Evolutionary conservation across 345 rosid genomes (phyloP).

Genomic region (Pistacia atlantica): DNA sequence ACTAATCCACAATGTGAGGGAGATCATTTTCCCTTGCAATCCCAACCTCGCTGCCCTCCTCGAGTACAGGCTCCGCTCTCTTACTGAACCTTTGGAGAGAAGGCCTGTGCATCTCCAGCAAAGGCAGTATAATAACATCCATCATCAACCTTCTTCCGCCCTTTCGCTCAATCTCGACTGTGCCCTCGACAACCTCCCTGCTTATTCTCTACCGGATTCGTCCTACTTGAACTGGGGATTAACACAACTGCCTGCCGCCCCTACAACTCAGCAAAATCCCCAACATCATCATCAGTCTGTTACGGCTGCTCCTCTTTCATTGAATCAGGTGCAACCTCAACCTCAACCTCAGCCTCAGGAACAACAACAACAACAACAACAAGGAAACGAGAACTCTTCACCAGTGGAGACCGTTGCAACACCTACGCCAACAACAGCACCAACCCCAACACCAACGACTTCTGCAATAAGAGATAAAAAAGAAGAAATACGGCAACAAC

Average conservation of each 20-base stretch:
- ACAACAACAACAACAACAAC: slow-evolving; percentile 28
- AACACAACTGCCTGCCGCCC: slow-evolving; percentile 28
- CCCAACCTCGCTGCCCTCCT: slow-evolving; percentile 87
- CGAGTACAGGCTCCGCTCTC: slow-evolving; percentile 77
- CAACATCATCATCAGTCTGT: slow-evolving; percentile 26
- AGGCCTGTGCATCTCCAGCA: slow-evolving; percentile 25
- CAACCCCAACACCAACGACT: slow-evolving; percentile 25
- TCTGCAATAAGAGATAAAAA: slow-evolving; percentile 50
- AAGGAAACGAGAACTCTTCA: slow-evolving; percentile 53
- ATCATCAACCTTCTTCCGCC: slow-evolving; percentile 29
- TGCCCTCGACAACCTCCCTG: slow-evolving; percentile 21
- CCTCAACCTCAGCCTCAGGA: slow-evolving; percentile 24
- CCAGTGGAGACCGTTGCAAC: slow-evolving; percentile 44
- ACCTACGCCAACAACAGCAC: slow-evolving; percentile 11
- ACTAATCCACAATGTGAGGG: slow-evolving; percentile 92
- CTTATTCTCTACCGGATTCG: slow-evolving; percentile 28
- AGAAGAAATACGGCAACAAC: slow-evolving; percentile 76
- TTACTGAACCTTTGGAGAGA: slow-evolving; percentile 50
- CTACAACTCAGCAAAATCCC: slow-evolving; percentile 15
- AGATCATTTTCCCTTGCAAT: slow-evolving; percentile 91
- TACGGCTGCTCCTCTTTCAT: slow-evolving; percentile 26
- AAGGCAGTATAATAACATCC: slow-evolving; percentile 19
- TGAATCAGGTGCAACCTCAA: slow-evolving; percentile 33
- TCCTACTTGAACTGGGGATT: slow-evolving; percentile 34
- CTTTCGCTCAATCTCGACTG: slow-evolving; percentile 37